A percentile compares a stretch with the other conserved stretches of the same genome.
phyloP scores from a whole-genome alignment of 2,329 filamentous ascomycete genomes.

The Fusarium piperis region DNA sequence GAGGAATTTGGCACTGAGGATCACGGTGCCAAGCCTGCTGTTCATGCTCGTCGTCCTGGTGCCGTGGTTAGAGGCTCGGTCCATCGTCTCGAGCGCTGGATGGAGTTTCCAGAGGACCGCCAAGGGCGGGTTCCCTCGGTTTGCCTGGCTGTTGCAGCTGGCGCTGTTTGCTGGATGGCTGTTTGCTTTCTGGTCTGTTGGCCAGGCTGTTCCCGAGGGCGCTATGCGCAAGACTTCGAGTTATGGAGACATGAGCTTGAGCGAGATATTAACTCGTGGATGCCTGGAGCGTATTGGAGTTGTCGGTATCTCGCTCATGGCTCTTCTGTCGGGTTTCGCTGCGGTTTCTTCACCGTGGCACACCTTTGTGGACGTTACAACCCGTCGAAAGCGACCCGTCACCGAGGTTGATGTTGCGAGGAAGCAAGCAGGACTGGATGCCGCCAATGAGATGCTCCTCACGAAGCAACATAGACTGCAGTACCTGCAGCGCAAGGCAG shows the following conservation, averaged over 20 bases:
- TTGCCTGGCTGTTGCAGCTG: conserved; percentile 72
- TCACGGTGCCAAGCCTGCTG: conserved; percentile 76
- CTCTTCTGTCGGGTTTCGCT: conserved; percentile 86
- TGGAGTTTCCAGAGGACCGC: conserved; percentile 69
- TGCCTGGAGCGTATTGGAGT: conserved; percentile 79
- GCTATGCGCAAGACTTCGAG: conserved; percentile 35
- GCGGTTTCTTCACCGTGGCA: conserved; percentile 91
- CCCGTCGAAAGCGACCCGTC: conserved; percentile 63
- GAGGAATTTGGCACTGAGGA: conserved; percentile 71
- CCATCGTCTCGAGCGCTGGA: conserved; percentile 65
- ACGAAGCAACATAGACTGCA: conserved; percentile 79
- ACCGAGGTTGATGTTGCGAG: conserved; percentile 79
- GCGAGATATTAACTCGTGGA: conserved; percentile 57
- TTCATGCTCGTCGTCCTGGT: conserved; percentile 78
- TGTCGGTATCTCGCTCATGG: conserved; percentile 88
- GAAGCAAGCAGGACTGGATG: conserved; percentile 81
- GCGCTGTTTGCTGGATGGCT: conserved; percentile 75
- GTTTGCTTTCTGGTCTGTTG: conserved; percentile 79
- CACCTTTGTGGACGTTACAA: conserved; percentile 73
- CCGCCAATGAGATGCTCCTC: conserved; percentile 80
- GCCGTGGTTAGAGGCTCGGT: conserved; percentile 81
- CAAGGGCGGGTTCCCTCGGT: conserved; percentile 64
- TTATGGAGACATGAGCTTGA: conserved; percentile 44
- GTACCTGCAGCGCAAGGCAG: conserved; percentile 71
- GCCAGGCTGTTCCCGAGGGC: conserved; percentile 65